Conservation (phyloP, 2,329 filamentous ascomycete genomes). For the Pyrenophora seminiperda region DNA sequence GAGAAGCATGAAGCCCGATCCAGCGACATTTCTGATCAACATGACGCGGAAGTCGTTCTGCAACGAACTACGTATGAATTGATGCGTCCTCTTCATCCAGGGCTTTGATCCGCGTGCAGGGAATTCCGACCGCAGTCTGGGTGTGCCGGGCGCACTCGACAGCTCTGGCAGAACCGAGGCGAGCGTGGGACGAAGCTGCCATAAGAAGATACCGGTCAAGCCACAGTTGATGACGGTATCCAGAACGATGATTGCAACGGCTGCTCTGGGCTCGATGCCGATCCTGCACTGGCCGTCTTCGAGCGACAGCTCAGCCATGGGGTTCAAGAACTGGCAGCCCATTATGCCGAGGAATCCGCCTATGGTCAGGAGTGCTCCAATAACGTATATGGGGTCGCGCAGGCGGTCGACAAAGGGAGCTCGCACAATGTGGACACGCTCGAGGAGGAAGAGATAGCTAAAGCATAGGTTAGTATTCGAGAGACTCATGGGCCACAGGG, state of each 20-base stretch:
- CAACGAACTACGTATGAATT: neutral
- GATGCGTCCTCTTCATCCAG: neutral
- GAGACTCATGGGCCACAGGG: too few relatives aligned
- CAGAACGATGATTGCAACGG: conserved; percentile 38
- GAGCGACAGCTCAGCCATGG: conserved; percentile 31
- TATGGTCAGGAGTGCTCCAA: conserved; percentile 26
- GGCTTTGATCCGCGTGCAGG: neutral
- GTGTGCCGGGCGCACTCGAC: neutral
- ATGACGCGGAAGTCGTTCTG: conserved; percentile 24
- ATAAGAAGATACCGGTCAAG: conserved; percentile 45
- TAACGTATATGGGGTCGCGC: conserved; percentile 41
- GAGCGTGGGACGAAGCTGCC: conserved; percentile 38
- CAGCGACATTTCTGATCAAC: conserved; percentile 33
- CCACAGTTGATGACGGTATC: conserved; percentile 43
- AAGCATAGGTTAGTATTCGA: neutral
- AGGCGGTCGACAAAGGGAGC: conserved; percentile 33
- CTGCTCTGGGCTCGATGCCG: conserved; percentile 38
- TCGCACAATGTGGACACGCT: conserved; percentile 46
- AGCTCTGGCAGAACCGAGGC: neutral
- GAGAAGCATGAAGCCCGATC: conserved; percentile 39
- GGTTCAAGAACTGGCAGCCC: conserved; percentile 29
- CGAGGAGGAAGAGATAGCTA: conserved; percentile 47
- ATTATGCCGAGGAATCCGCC: conserved; percentile 30
- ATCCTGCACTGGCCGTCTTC: conserved; percentile 43
- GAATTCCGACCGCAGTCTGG: neutral